These are phyloP conservation scores for Entelexis paramagnoliae DNA, from an alignment of 1,139 yeast genomes.

Conservation along the genomic window DNA sequence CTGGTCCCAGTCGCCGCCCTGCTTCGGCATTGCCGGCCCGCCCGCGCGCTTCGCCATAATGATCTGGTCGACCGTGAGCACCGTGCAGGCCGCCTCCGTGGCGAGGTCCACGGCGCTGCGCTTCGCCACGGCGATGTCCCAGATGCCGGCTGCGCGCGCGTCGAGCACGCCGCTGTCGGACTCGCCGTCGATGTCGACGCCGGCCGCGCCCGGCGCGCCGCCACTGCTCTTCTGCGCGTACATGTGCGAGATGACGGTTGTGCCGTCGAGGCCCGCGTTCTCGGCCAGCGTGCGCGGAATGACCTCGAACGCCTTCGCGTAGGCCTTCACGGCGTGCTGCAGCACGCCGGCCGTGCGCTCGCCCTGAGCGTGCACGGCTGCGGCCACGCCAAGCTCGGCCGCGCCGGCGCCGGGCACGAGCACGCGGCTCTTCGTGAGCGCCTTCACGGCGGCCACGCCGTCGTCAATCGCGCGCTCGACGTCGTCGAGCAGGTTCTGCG, in stretches of 20 bases:
- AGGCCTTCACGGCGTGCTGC: conserved; percentile 88
- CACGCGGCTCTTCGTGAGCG: conserved; percentile 37
- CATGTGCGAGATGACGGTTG: conserved; percentile 74
- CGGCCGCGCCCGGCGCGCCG: conserved; percentile 34
- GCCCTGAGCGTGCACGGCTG: conserved; percentile 70
- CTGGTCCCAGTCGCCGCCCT: conserved; percentile 95
- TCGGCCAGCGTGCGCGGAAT: conserved; percentile 89
- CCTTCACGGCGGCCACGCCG: conserved; percentile 87
- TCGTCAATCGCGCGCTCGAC: conserved; percentile 96
- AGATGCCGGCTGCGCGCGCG: conserved; percentile 57
- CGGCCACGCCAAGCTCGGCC: conserved; percentile 80
- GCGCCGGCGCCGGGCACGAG: conserved; percentile 96
- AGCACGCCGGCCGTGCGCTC: conserved; percentile 88
- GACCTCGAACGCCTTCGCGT: conserved; percentile 89
- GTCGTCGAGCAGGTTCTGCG: conserved; percentile 89
- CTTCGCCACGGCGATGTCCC: conserved; percentile 72
- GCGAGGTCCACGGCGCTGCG: conserved; percentile 84
- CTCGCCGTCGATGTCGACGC: conserved; percentile 58
- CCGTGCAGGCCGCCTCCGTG: conserved; percentile 89
- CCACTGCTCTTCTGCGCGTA: conserved; percentile 66
- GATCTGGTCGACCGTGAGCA: conserved; percentile 80
- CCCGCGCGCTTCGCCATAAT: conserved; percentile 95
- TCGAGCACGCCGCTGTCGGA: conserved; percentile 57
- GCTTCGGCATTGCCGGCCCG: conserved; percentile 87
- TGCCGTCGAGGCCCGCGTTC: conserved; percentile 85